Evolutionary conservation across 2,329 filamentous ascomycete species (phyloP).

Genomic region (Sporothrix pallida): DNA sequence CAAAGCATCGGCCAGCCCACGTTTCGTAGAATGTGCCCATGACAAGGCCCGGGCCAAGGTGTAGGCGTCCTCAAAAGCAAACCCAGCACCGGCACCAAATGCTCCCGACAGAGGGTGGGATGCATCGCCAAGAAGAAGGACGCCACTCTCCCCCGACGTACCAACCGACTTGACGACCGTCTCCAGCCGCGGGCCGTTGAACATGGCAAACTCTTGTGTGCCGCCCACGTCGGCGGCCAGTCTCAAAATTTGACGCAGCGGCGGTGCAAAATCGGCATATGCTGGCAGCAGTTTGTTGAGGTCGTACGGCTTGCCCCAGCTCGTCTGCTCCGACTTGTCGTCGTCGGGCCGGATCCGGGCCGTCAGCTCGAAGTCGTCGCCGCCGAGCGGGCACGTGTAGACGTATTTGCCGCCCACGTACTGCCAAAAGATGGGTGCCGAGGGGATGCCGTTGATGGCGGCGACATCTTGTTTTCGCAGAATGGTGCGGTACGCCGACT

Average conservation of each 20-base stretch:
- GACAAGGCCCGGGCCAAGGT: conserved; percentile 33
- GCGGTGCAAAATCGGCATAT: conserved; percentile 44
- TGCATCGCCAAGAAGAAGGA: conserved; percentile 55
- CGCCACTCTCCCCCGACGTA: conserved; percentile 42
- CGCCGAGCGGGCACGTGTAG: conserved; percentile 46
- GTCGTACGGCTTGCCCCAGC: conserved; percentile 43
- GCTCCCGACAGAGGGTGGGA: conserved; percentile 52
- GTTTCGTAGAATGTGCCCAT: conserved; percentile 31
- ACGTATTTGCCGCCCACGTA: conserved; percentile 43
- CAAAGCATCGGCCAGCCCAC: conserved; percentile 28
- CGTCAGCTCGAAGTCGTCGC: conserved; percentile 47
- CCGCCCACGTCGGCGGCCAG: conserved; percentile 40
- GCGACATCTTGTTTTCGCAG: conserved; percentile 40
- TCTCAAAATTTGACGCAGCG: conserved; percentile 42
- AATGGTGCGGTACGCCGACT: conserved; percentile 46
- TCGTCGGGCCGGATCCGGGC: conserved; percentile 40
- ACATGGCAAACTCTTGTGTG: conserved; percentile 42
- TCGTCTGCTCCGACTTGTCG: conserved; percentile 38
- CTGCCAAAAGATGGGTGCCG: conserved; percentile 45
- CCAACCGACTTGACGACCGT: conserved; percentile 37
- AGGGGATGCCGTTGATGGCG: conserved; percentile 43
- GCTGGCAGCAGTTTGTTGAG: conserved; percentile 36
- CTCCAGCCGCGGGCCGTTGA: conserved; percentile 43
- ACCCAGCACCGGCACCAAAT: conserved; percentile 38
- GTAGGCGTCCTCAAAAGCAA: conserved; percentile 38